Conservation (phyloP, 306 rosid genomes). For the Pyrus betulifolia region DNA sequence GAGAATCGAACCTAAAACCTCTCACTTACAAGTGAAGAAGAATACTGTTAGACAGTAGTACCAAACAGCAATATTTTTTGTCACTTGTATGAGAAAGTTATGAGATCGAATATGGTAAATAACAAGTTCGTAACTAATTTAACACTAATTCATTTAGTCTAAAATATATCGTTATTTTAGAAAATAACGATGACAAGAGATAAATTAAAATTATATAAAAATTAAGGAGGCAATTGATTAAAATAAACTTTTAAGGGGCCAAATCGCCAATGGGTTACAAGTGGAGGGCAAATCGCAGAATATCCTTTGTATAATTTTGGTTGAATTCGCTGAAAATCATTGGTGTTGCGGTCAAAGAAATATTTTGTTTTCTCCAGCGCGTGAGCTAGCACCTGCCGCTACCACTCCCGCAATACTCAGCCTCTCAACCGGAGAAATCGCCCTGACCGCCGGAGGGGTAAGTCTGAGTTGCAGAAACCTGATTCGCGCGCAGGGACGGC, state of each 20-base stretch:
- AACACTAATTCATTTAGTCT: too few relatives aligned
- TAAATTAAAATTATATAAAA: too few relatives aligned
- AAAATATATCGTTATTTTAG: too few relatives aligned
- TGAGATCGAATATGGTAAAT: too few relatives aligned
- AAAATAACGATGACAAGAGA: too few relatives aligned
- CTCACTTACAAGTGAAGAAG: too few relatives aligned
- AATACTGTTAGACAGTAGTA: rapidly evolving
- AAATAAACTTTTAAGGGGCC: background rate
- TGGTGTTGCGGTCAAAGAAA: background rate
- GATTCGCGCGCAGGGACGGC: background rate
- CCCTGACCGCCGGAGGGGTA: background rate
- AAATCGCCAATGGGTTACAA: background rate
- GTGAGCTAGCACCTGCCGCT: background rate
- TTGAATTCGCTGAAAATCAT: too few relatives aligned
- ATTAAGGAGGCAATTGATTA: background rate
- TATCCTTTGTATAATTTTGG: background rate
- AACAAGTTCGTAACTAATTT: too few relatives aligned
- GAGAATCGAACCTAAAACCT: too few relatives aligned
- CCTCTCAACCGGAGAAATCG: background rate
- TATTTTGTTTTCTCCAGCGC: background rate
- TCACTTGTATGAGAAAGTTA: too few relatives aligned
- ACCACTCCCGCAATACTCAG: background rate
- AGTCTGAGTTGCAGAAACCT: background rate
- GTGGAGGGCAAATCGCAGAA: background rate
- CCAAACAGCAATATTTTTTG: too few relatives aligned